Percentiles rank a stretch among this genome's conserved stretches.
Evolutionary conservation across 768 basidiomycete genomes (phyloP).

Genomic region (Sistotremastrum niveocremeum): DNA sequence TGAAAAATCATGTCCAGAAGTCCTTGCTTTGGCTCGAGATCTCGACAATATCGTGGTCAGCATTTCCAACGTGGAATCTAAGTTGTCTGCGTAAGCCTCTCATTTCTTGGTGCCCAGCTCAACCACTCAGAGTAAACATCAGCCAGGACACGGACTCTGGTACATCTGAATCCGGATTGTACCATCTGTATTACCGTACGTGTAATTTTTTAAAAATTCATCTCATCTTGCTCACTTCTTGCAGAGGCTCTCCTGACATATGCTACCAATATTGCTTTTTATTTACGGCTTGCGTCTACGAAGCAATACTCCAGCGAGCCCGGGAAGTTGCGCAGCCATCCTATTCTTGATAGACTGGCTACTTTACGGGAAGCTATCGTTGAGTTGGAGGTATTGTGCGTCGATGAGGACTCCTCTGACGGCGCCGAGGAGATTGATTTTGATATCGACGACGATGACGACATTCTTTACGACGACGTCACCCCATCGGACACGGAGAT

Average conservation of each 20-base stretch:
- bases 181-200: slow-evolving; percentile 84
- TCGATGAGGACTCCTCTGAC: slow-evolving; percentile 36
- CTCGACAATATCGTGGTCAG: slow-evolving; percentile 59
- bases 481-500: neutral
- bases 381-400: slow-evolving; percentile 77
- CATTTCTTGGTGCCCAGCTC: slow-evolving; percentile 1
- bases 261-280: slow-evolving; percentile 81
- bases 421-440: slow-evolving; percentile 15
- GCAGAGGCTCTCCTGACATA: slow-evolving; percentile 86
- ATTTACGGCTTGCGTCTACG: slow-evolving; percentile 70
- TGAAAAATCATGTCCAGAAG: slow-evolving; percentile 64
- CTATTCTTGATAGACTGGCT: slow-evolving; percentile 64
- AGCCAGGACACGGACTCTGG: slow-evolving; percentile 42
- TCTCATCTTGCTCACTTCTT: neutral
- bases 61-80: slow-evolving; percentile 38
- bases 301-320: slow-evolving; percentile 49
- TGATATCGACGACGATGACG: slow-evolving; percentile 32
- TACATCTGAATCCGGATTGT: slow-evolving; percentile 49
- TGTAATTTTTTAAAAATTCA: slow-evolving; percentile 8
- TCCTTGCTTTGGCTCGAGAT: slow-evolving; percentile 68
- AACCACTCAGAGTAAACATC: neutral
- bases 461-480: slow-evolving; percentile 14
- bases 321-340: slow-evolving; percentile 50
- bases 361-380: slow-evolving; percentile 70
- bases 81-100: slow-evolving; percentile 37